phyloP scores from a whole-genome alignment of 2,329 filamentous ascomycete species.

The Botryotinia calthae region DNA sequence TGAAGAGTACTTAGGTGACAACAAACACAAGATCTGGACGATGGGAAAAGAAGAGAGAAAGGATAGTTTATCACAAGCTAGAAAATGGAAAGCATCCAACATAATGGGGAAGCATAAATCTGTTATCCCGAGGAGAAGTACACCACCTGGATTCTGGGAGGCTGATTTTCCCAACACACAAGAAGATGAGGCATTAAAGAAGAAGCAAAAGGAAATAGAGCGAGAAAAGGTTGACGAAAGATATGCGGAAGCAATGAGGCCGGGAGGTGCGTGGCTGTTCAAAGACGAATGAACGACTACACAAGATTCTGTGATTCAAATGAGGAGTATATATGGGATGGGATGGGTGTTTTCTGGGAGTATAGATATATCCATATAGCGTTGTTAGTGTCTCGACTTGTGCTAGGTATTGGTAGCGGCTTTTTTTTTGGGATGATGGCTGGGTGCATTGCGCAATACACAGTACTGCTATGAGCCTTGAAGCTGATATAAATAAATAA shows the following conservation, averaged over 20 bases:
- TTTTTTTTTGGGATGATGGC: background rate
- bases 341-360: background rate
- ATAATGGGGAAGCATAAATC: conserved; percentile 75
- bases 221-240: conserved; percentile 66
- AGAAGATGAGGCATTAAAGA: conserved; percentile 64
- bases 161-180: conserved; percentile 88
- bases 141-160: conserved; percentile 88
- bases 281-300: conserved; percentile 59
- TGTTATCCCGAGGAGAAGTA: conserved; percentile 65
- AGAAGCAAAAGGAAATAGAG: conserved; percentile 62
- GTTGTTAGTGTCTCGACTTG: background rate
- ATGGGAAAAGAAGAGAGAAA: conserved; percentile 62
- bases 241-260: conserved; percentile 77
- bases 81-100: conserved; percentile 69
- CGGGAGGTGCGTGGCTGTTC: conserved; percentile 75
- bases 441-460: background rate
- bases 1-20: conserved; percentile 54
- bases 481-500: background rate
- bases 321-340: background rate
- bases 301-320: background rate
- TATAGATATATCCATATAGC: conserved; percentile 7
- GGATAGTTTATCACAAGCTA: conserved; percentile 71
- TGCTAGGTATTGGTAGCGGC: background rate
- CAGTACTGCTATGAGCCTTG: background rate
- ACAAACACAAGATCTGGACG: conserved; percentile 55